Percentiles rank a stretch among this genome's conserved stretches.
These are phyloP conservation scores for Starmerella scarabaei DNA, from an alignment of 805 yeast species.

Conservation along the genomic window DNA sequence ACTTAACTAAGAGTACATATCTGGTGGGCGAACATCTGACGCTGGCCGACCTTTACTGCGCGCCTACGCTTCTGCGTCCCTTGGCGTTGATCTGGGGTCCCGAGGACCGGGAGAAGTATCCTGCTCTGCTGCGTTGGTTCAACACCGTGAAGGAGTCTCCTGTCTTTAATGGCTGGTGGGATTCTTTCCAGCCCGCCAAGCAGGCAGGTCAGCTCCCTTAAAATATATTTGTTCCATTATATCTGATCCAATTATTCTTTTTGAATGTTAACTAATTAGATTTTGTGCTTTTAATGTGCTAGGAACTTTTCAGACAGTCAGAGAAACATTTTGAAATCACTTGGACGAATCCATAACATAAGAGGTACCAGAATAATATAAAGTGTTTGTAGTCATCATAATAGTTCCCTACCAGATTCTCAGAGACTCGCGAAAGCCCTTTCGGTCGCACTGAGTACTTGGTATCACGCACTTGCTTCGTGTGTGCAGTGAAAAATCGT, in stretches of 20 bases:
- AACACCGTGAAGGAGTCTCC: slow-evolving; percentile 39
- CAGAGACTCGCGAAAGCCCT: background rate
- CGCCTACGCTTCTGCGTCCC: slow-evolving; percentile 39
- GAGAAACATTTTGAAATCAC: slow-evolving; percentile 22
- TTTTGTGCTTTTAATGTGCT: no score
- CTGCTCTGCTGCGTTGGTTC: slow-evolving; percentile 60
- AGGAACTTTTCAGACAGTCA: slow-evolving; percentile 18
- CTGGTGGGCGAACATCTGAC: slow-evolving; percentile 57
- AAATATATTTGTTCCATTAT: background rate
- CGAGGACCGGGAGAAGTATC: slow-evolving; percentile 52
- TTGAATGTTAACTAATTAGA: no score
- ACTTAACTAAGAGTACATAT: slow-evolving; percentile 49
- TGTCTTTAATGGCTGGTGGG: slow-evolving; percentile 37
- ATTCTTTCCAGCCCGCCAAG: slow-evolving; percentile 45
- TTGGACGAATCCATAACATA: slow-evolving; percentile 22
- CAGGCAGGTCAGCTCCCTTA: slow-evolving; percentile 34
- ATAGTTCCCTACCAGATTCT: background rate
- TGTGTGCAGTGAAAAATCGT: no score
- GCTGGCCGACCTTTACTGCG: slow-evolving; percentile 52
- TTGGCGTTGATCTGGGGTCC: slow-evolving; percentile 48
- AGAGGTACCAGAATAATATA: slow-evolving; percentile 22
- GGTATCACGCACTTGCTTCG: background rate
- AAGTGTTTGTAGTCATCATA: slow-evolving; percentile 19
- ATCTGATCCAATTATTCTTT: no score
- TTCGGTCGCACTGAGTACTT: background rate